phyloP scores from a whole-genome alignment of 805 yeast genomes.

The Ogataea parapolymorpha region DNA sequence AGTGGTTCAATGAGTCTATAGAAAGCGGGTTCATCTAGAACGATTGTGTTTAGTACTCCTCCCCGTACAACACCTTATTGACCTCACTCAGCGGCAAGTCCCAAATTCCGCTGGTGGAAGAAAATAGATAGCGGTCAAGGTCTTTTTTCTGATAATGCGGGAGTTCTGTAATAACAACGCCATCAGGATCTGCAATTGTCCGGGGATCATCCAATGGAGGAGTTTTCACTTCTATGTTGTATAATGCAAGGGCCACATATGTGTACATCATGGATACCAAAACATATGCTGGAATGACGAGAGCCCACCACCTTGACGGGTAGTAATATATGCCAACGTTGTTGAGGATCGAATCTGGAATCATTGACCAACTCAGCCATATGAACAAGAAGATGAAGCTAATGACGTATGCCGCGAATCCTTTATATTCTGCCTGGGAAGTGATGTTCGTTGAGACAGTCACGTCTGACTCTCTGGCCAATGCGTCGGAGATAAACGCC shows the following conservation, averaged over 20 bases:
- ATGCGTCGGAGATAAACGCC: slow-evolving; percentile 41
- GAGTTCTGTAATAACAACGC: slow-evolving; percentile 28
- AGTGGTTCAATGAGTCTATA: slow-evolving; percentile 19
- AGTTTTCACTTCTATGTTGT: slow-evolving; percentile 75
- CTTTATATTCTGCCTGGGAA: slow-evolving; percentile 75
- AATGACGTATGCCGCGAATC: slow-evolving; percentile 78
- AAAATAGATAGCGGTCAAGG: slow-evolving; percentile 42
- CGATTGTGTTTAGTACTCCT: neutral
- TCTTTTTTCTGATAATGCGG: slow-evolving; percentile 13
- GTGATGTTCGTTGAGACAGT: slow-evolving; percentile 54
- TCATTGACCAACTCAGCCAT: slow-evolving; percentile 71
- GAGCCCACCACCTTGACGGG: slow-evolving; percentile 92
- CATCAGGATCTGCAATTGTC: slow-evolving; percentile 68
- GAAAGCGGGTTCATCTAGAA: slow-evolving; percentile 4
- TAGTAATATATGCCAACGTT: slow-evolving; percentile 59
- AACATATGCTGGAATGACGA: slow-evolving; percentile 69
- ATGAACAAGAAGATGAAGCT: slow-evolving; percentile 51
- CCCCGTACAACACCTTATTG: slow-evolving; percentile 56
- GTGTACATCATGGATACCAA: slow-evolving; percentile 69
- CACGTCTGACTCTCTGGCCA: slow-evolving; percentile 66
- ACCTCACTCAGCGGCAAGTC: slow-evolving; percentile 76
- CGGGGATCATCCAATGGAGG: slow-evolving; percentile 54
- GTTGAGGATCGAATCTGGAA: slow-evolving; percentile 59
- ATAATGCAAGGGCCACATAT: slow-evolving; percentile 66
- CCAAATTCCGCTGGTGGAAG: slow-evolving; percentile 79